A percentile compares a stretch with the other conserved stretches of the same genome.
phyloP scores from a whole-genome alignment of 768 basidiomycete genomes.

The Tricholoma hemisulphureum region DNA sequence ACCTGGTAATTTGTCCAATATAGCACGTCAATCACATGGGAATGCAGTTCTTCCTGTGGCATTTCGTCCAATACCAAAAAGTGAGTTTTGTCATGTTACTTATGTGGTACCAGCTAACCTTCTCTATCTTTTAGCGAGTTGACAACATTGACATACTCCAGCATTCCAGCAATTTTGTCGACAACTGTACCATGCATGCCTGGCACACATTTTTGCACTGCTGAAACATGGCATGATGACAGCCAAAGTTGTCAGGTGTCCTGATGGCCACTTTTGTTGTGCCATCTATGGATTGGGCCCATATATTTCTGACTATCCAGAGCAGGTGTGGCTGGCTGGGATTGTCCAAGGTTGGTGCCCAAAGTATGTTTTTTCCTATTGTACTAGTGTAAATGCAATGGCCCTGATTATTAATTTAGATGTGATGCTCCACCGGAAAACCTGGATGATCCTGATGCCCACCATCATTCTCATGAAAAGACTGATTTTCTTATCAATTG shows the following conservation, averaged over 20 bases:
- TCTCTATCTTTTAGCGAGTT: constrained; percentile 2
- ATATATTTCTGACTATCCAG: background rate
- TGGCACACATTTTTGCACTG: background rate
- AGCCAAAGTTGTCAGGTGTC: background rate
- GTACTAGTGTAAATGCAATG: too few relatives aligned
- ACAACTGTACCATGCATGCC: constrained; percentile 15
- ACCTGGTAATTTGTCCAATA: constrained; percentile 27
- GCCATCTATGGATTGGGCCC: background rate
- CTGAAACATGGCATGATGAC: background rate
- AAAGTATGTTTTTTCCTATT: constrained; percentile 20
- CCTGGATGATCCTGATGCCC: background rate
- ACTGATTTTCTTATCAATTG: background rate
- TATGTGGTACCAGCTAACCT: background rate
- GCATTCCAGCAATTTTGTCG: constrained; percentile 21
- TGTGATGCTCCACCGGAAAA: too few relatives aligned
- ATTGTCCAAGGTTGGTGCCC: constrained; percentile 20
- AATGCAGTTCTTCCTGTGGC: constrained; percentile 26
- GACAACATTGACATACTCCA: constrained; percentile 8
- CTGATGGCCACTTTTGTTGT: background rate
- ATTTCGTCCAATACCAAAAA: constrained; percentile 35
- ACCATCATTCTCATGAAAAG: background rate
- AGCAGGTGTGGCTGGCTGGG: background rate
- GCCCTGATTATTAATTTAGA: too few relatives aligned
- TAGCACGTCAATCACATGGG: constrained; percentile 25
- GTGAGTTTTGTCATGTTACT: constrained; percentile 22